A percentile compares a stretch with the other conserved stretches of the same genome.
Conservation (phyloP, 192 early-diverging fungal genomes). For the Backusella mclennaniae region DNA sequence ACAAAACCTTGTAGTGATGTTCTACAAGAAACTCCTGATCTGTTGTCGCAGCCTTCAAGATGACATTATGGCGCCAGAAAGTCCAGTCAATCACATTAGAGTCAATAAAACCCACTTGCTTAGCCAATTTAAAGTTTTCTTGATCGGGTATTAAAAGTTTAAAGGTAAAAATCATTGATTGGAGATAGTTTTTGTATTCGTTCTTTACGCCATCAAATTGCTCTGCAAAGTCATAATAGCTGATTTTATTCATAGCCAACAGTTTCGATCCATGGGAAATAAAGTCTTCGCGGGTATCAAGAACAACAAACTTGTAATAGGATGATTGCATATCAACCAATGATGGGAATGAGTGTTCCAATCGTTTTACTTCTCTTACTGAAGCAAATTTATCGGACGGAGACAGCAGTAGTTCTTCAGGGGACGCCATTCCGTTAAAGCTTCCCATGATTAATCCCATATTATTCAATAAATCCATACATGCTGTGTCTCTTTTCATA, state of each 20-base stretch:
- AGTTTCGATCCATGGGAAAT: not conserved
- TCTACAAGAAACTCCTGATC: not conserved
- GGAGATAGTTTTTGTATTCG: not conserved
- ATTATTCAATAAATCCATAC: not conserved
- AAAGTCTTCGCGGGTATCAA: not conserved
- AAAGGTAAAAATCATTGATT: not conserved
- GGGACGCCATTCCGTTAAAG: not conserved
- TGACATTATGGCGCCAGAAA: not conserved
- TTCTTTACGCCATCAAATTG: not conserved
- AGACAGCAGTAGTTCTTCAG: not conserved
- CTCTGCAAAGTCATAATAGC: constrained; percentile 3
- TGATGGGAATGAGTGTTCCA: not conserved
- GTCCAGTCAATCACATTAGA: not conserved
- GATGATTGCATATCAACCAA: not conserved
- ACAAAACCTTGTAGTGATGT: not conserved
- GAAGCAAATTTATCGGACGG: not conserved
- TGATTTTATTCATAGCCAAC: not conserved
- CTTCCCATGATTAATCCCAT: not conserved
- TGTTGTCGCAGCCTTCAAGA: not conserved
- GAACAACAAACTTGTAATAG: not conserved
- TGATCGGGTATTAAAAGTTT: constrained; percentile 1
- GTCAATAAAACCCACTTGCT: not conserved
- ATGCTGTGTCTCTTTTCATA: not conserved
- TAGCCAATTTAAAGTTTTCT: not conserved
- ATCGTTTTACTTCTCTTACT: not conserved